phyloP scores from a whole-genome alignment of 1,284 basidiomycete species.

The Pseudozyma thailandica region DNA sequence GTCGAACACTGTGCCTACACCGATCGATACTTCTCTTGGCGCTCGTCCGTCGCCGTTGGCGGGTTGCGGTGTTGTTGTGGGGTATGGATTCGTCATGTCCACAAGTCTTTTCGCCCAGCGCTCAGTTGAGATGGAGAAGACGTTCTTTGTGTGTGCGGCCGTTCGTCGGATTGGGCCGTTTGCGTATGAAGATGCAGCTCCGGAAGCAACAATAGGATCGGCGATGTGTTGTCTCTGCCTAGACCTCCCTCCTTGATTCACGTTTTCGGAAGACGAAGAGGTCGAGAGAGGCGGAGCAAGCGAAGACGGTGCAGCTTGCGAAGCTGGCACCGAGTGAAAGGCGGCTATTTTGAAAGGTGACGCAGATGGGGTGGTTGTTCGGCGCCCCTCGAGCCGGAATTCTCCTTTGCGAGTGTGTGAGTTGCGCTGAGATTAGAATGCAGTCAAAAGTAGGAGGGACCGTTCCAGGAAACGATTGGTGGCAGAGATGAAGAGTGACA shows the following conservation, averaged over 20 bases:
- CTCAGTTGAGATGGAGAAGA: conserved; percentile 45
- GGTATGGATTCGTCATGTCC: conserved; percentile 33
- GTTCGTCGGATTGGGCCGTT: conserved; percentile 32
- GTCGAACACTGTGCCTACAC: conserved; percentile 42
- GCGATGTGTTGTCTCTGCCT: conserved; percentile 39
- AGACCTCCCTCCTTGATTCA: background rate
- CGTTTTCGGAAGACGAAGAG: background rate
- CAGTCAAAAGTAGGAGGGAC: no score
- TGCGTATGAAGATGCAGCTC: conserved; percentile 16
- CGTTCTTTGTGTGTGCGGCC: conserved; percentile 44
- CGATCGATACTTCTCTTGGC: conserved; percentile 27
- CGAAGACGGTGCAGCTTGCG: conserved; percentile 37
- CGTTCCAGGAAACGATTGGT: no score
- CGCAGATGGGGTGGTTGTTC: conserved; percentile 9
- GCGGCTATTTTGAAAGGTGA: conserved; percentile 30
- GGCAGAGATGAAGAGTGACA: background rate
- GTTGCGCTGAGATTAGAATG: no score
- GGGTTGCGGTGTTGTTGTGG: background rate
- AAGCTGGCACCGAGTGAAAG: conserved; percentile 32
- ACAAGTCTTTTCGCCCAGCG: conserved; percentile 40
- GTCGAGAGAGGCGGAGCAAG: conserved; percentile 23
- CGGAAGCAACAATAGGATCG: conserved; percentile 38
- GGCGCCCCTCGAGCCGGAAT: conserved; percentile 33
- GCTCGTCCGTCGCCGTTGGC: background rate
- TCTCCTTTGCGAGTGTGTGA: background rate